Conservation (phyloP, 192 early-diverging fungal genomes). For the Gryganskiella cystojenkinii region DNA sequence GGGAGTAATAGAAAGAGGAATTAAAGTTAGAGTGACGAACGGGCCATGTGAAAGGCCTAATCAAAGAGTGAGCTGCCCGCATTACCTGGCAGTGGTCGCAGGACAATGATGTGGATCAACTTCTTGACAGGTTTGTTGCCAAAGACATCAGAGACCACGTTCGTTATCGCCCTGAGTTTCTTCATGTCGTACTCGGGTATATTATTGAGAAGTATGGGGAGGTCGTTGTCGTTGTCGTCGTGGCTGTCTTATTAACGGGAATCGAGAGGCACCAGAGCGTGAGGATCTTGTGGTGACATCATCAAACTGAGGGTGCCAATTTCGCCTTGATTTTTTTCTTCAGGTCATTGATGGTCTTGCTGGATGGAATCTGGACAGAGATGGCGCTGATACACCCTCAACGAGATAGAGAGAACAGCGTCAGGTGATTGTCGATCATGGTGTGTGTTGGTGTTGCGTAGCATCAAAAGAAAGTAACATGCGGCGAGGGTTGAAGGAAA, state of each 20-base stretch:
- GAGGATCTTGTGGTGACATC: not conserved
- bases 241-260: not conserved
- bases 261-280: constrained; percentile 6
- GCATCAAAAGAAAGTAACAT: no score
- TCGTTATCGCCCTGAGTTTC: not conserved
- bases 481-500: no score
- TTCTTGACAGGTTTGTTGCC: not conserved
- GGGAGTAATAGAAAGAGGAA: no score
- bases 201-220: not conserved
- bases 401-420: no score
- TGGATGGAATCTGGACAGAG: no score
- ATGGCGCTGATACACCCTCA: no score
- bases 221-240: not conserved
- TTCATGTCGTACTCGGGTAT: not conserved
- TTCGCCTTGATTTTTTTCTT: not conserved
- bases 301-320: not conserved
- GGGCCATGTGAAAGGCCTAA: no score
- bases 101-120: not conserved
- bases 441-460: no score
- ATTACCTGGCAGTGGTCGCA: not conserved
- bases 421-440: no score
- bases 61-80: no score
- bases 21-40: no score
- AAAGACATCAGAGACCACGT: not conserved
- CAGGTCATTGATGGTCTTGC: no score